Evolutionary conservation across 2,329 filamentous ascomycete genomes (phyloP), one percentile per base, ranked within the genome.

Genomic region (Phyllosticta capitalensis): DNA sequence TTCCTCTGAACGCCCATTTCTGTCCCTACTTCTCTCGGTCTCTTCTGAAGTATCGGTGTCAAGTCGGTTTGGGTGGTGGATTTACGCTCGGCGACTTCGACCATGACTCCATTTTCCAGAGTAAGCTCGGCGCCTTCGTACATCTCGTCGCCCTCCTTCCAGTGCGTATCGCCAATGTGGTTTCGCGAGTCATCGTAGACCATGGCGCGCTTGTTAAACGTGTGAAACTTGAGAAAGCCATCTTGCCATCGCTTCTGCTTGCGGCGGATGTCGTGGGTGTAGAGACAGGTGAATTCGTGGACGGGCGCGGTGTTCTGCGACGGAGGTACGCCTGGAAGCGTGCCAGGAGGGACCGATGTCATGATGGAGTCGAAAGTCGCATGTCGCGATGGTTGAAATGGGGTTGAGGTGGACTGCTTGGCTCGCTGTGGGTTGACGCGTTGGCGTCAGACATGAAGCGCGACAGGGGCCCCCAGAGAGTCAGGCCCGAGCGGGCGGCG

Each of bases 231-330:
- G 62, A 96, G 82, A 56, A 85, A 85, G 38, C 92, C 92, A 85
- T 96, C 92, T 68, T 95, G 90, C 92, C 92, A 96, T 62, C 89
- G 81, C 71, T 96, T 96, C 66, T 90, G 86, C 75, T 96, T 96
- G 59, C 89, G 85, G 56, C 85, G 84, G 50, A 95, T 72, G 69
- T 96, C 92, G 69, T 89, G 84, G 1, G 91, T 95, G 73, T 89
- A 96, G 4, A 96, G 84, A 71, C 92, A 96, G 63, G 83, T 81
- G 72, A 87, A 95, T 68, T 95, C 90, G 68, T 88, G 78, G 48
- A 96, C 90, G 0, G 83, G 79, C 1, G 91, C 90, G 20, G 85
- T 87, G 66, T 83, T 85, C 9, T 54, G 65, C 75, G 52, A 80
- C 69, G 54, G 65, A 65, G 26, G 68, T 64, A 55, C 64, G 54